Evolutionary conservation across 2,329 filamentous ascomycete species (phyloP).

Genomic region (Ceratocystis papillata): DNA sequence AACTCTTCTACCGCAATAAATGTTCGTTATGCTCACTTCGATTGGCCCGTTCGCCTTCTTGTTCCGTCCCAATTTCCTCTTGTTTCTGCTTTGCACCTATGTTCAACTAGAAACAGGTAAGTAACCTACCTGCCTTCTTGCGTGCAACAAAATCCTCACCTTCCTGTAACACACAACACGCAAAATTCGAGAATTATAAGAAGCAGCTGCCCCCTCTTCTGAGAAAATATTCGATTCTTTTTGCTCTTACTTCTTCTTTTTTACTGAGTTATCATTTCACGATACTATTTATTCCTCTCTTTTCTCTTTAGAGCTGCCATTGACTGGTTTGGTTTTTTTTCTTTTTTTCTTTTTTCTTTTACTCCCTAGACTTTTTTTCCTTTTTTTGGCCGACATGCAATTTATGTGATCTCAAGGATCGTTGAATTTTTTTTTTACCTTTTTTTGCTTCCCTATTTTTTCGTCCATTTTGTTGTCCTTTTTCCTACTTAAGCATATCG

Average conservation of each 20-base stretch:
- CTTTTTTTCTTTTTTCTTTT: constrained; percentile 24
- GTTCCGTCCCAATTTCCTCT: too few relatives aligned
- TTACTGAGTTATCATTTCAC: constrained; percentile 24
- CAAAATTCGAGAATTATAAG: constrained; percentile 1
- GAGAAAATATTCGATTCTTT: constrained; percentile 18
- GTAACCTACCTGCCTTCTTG: not conserved
- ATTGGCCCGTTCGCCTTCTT: constrained; percentile 3
- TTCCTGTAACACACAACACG: constrained; percentile 3
- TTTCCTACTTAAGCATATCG: too few relatives aligned
- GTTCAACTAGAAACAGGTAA: not conserved
- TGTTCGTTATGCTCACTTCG: not conserved
- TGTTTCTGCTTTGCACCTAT: not conserved
- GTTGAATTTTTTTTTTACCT: constrained; percentile 18
- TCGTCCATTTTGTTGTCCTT: too few relatives aligned
- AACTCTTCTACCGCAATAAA: not conserved
- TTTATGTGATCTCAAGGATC: constrained; percentile 7
- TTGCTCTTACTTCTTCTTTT: constrained; percentile 8
- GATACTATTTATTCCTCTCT: not conserved
- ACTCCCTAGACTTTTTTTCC: constrained; percentile 26
- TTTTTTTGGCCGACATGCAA: constrained; percentile 19
- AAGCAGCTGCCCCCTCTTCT: constrained; percentile 19
- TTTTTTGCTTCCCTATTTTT: too few relatives aligned
- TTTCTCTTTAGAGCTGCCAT: not conserved
- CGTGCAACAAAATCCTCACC: constrained; percentile 8
- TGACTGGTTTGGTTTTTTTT: not conserved